Percentiles rank a stretch among this genome's conserved stretches.
These are phyloP conservation scores for Linnemannia schmuckeri DNA, from an alignment of 192 early-diverging fungal genomes.

Conservation along the genomic window DNA sequence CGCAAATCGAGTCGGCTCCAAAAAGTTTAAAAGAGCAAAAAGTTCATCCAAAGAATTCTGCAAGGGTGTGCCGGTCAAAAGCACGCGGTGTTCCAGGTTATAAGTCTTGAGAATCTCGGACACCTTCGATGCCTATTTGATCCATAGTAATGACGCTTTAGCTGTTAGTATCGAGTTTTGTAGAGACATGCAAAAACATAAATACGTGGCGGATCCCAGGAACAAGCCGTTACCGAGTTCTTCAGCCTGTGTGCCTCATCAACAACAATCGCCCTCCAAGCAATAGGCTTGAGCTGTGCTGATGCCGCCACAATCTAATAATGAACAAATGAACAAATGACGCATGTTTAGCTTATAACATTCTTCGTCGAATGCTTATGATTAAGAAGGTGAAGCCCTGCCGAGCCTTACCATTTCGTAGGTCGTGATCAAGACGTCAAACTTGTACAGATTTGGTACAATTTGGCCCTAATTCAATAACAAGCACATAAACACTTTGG, in stretches of 20 bases:
- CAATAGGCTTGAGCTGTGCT: constrained; percentile 75
- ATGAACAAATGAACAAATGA: constrained; percentile 58
- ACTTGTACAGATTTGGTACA: constrained; percentile 67
- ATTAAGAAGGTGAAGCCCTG: neutral
- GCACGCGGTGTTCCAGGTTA: constrained; percentile 80
- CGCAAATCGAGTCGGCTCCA: constrained; percentile 81
- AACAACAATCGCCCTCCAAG: constrained; percentile 79
- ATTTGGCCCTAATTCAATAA: constrained; percentile 41
- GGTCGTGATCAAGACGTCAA: constrained; percentile 73
- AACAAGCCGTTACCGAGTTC: constrained; percentile 67
- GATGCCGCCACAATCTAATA: constrained; percentile 72
- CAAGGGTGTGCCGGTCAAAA: constrained; percentile 88
- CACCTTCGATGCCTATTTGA: constrained; percentile 75
- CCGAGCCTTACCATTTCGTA: constrained; percentile 58
- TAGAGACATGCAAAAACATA: neutral
- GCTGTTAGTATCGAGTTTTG: neutral
- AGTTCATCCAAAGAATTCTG: constrained; percentile 89
- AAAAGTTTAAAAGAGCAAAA: constrained; percentile 85
- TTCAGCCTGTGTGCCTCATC: constrained; percentile 93
- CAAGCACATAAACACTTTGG: constrained; percentile 12
- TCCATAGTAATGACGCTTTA: neutral
- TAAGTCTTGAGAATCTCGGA: constrained; percentile 81
- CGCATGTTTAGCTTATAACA: neutral
- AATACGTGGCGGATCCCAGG: neutral
- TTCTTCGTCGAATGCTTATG: neutral